phyloP scores from a whole-genome alignment of 805 yeast genomes.

The Yarrowia sp. region DNA sequence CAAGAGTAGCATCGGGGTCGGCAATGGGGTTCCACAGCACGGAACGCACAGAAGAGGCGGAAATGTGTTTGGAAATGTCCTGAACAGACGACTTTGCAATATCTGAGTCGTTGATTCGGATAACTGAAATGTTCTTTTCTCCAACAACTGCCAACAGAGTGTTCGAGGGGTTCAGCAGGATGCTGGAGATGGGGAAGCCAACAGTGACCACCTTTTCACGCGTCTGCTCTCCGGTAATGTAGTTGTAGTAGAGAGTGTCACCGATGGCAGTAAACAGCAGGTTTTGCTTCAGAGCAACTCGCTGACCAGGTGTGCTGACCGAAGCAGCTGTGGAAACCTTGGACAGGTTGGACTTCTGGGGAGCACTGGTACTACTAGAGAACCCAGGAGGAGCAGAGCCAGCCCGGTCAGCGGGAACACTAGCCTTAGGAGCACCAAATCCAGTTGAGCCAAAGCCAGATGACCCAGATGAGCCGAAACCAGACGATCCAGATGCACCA shows the following conservation, averaged over 20 bases:
- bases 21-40: conserved; percentile 48
- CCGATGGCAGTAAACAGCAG: not conserved
- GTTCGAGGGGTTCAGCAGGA: conserved; percentile 44
- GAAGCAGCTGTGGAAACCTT: not conserved
- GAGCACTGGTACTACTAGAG: not conserved
- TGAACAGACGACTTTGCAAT: conserved; percentile 32
- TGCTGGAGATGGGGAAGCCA: conserved; percentile 38
- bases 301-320: not conserved
- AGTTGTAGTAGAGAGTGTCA: not conserved
- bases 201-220: not conserved
- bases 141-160: conserved; percentile 46
- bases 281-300: not conserved
- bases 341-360: not conserved
- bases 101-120: not conserved
- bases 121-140: conserved; percentile 35
- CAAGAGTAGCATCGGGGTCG: conserved; percentile 44
- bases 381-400: not conserved
- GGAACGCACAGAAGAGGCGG: conserved; percentile 38
- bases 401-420: not conserved
- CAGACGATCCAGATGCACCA: not conserved
- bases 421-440: too few relatives aligned
- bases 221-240: not conserved
- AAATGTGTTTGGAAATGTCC: conserved; percentile 32
- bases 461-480: not conserved
- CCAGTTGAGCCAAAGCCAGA: not conserved